Percentiles rank a stretch among this genome's conserved stretches.
These are phyloP conservation scores for Cystofilobasidium capitatum DNA, from an alignment of 768 basidiomycete genomes.

Conservation along the genomic window DNA sequence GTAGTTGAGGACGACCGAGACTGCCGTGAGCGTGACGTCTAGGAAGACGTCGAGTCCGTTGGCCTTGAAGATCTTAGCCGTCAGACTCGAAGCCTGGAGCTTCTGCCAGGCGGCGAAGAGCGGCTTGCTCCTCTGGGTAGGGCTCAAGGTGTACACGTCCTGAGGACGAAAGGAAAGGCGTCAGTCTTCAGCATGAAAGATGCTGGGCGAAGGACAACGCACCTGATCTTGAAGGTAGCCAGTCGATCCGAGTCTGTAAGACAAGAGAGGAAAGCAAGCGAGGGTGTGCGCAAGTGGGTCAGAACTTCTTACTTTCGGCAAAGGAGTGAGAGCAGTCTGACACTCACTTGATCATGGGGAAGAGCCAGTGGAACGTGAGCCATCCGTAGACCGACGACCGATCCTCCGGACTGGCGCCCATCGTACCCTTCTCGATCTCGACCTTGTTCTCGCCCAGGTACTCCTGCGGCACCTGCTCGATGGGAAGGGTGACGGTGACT, in stretches of 20 bases:
- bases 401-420: conserved; percentile 18
- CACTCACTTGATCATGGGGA: conserved; percentile 21
- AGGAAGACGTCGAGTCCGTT: conserved; percentile 21
- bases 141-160: conserved; percentile 21
- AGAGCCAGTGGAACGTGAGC: conserved; percentile 24
- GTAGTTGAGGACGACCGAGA: conserved; percentile 23
- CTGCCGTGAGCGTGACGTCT: conserved; percentile 10
- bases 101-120: conserved; percentile 2
- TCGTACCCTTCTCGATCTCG: neutral
- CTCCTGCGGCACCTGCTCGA: conserved; percentile 7
- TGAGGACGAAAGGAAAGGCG: too few species aligned
- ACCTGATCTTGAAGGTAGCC: conserved; percentile 23
- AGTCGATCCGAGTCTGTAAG: neutral
- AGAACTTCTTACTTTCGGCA: neutral
- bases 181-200: too few species aligned
- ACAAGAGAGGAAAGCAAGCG: neutral
- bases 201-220: too few species aligned
- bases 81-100: neutral
- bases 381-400: conserved; percentile 16
- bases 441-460: conserved; percentile 15
- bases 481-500: conserved; percentile 4
- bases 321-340: too few species aligned
- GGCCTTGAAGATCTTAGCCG: neutral
- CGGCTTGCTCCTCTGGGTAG: conserved; percentile 17
- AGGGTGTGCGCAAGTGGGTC: neutral